phyloP scores from a whole-genome alignment of 352 stramenopile species.

The Globisporangium apiculatum region DNA sequence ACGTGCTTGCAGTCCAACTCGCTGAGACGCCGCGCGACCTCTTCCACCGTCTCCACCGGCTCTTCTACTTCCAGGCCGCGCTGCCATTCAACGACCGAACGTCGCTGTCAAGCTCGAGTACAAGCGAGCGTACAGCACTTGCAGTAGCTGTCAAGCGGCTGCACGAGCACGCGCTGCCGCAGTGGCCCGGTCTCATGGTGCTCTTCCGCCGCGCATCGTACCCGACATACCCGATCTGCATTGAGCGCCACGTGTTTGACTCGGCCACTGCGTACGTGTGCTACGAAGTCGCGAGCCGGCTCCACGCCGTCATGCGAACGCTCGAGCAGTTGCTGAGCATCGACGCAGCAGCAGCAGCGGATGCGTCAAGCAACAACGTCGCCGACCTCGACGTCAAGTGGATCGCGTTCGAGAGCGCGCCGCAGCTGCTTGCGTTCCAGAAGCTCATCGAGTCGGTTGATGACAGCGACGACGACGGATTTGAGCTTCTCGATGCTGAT shows the following conservation, averaged over 20 bases:
- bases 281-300: constrained; percentile 53
- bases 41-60: constrained; percentile 60
- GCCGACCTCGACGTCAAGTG: constrained; percentile 46
- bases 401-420: constrained; percentile 26
- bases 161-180: constrained; percentile 28
- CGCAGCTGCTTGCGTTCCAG: constrained; percentile 45
- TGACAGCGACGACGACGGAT: constrained; percentile 14
- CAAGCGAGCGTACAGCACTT: constrained; percentile 12
- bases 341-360: constrained; percentile 9
- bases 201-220: constrained; percentile 69
- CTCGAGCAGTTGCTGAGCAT: constrained; percentile 40
- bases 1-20: constrained; percentile 49
- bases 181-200: constrained; percentile 69
- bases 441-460: constrained; percentile 24
- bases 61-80: constrained; percentile 65
- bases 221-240: constrained; percentile 33
- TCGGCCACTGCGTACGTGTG: constrained; percentile 51
- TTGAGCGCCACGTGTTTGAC: constrained; percentile 28
- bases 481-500: constrained; percentile 7
- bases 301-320: constrained; percentile 42
- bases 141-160: constrained; percentile 22
- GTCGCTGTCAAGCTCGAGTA: not conserved
- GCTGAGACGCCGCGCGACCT: constrained; percentile 30
- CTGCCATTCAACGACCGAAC: constrained; percentile 11
- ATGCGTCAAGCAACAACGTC: too few relatives aligned